These are phyloP conservation scores for Globisporangium cystogenes DNA, from an alignment of 352 stramenopile genomes.

Conservation along the genomic window DNA sequence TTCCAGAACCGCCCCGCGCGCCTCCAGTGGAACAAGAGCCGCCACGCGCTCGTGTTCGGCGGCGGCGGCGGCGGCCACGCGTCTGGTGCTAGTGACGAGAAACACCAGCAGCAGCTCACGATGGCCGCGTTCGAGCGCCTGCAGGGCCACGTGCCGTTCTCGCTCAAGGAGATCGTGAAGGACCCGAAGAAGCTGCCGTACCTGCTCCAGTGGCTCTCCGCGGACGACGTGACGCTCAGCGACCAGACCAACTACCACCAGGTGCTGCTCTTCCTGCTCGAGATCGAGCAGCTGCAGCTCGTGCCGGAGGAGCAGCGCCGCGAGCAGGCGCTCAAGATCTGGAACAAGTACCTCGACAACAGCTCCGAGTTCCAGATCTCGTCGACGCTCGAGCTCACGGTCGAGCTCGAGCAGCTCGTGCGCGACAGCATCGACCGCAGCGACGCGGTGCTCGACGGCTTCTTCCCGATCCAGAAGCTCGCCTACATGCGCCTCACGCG, in stretches of 20 bases:
- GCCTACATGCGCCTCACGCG: slow-evolving; percentile 78
- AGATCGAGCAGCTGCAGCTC: slow-evolving; percentile 77
- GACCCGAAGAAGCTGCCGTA: slow-evolving; percentile 85
- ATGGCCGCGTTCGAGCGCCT: slow-evolving; percentile 62
- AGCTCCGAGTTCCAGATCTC: slow-evolving; percentile 81
- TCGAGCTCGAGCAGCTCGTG: slow-evolving; percentile 71
- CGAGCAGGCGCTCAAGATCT: slow-evolving; percentile 81
- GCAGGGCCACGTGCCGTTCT: slow-evolving; percentile 76
- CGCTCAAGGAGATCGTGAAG: slow-evolving; percentile 81
- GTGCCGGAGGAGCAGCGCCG: slow-evolving; percentile 53
- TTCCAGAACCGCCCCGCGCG: slow-evolving; percentile 49
- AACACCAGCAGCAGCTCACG: slow-evolving; percentile 37
- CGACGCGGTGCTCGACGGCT: slow-evolving; percentile 51
- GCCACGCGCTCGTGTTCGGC: slow-evolving; percentile 3
- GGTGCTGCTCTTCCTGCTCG: slow-evolving; percentile 79
- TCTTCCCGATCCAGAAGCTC: slow-evolving; percentile 83
- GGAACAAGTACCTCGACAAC: slow-evolving; percentile 82
- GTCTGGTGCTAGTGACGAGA: slow-evolving; percentile 2
- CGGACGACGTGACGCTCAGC: slow-evolving; percentile 26
- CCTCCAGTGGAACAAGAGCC: slow-evolving; percentile 44
- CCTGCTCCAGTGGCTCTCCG: slow-evolving; percentile 69
- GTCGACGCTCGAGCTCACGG: slow-evolving; percentile 70
- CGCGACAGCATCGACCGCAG: slow-evolving; percentile 54
- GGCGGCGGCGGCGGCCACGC: neutral
- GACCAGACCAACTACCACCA: slow-evolving; percentile 65